Evolutionary conservation across 1,284 basidiomycete species (phyloP).

Genomic region (Clitocybe nebularis): DNA sequence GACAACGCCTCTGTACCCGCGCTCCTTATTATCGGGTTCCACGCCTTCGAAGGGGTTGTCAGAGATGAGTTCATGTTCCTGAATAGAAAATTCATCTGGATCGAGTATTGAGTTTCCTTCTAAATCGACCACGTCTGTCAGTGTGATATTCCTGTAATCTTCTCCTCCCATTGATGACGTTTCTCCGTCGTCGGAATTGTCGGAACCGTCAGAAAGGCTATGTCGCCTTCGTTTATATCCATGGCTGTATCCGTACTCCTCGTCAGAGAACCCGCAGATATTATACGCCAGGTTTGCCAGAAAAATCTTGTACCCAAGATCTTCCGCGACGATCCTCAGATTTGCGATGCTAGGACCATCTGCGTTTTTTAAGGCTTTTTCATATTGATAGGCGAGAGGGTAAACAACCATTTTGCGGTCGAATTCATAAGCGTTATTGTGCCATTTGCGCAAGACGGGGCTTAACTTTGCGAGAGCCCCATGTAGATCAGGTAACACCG

Average conservation of each 20-base stretch:
- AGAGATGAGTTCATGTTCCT: conserved; percentile 30
- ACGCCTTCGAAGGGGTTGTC: conserved; percentile 28
- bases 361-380: conserved; percentile 26
- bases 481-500: conserved; percentile 20
- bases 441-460: conserved; percentile 28
- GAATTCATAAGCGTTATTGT: conserved; percentile 16
- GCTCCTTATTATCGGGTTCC: conserved; percentile 34
- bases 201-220: conserved; percentile 20
- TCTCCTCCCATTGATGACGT: conserved; percentile 29
- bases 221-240: conserved; percentile 17
- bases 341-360: conserved; percentile 26
- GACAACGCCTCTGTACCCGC: conserved; percentile 28
- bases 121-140: conserved; percentile 34
- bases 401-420: conserved; percentile 21
- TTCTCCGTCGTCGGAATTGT: too few relatives aligned
- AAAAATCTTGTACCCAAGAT: conserved; percentile 23
- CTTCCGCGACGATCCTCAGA: conserved; percentile 23
- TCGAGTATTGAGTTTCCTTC: conserved; percentile 23
- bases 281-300: conserved; percentile 36
- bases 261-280: conserved; percentile 27
- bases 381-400: conserved; percentile 29
- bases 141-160: conserved; percentile 17
- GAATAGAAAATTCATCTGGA: conserved; percentile 21
- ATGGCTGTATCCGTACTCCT: conserved; percentile 17
- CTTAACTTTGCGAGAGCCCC: conserved; percentile 16